Evolutionary conservation across 2,329 filamentous ascomycete genomes (phyloP), one percentile per base, ranked within the genome.

Genomic region (Bipolaris bicolor): DNA sequence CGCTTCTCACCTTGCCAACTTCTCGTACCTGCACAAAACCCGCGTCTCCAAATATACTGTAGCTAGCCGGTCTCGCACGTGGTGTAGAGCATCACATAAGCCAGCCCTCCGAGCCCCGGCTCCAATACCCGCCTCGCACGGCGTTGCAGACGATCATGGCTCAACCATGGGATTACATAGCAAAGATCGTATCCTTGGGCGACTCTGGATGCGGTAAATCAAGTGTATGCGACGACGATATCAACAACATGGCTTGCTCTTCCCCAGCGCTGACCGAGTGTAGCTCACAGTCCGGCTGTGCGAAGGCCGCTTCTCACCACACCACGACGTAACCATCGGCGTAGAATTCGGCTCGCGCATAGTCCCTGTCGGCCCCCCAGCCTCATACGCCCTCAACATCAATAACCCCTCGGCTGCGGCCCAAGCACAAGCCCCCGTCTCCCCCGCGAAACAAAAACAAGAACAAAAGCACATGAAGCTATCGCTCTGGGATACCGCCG

Each of bases 161-260:
- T 63, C 85, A 88, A 72, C 89, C 92, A 78, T 98, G 94, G 94
- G 92, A 98, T 82, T 98, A 96, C 82, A 99, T 98, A 76, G 93
- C 94, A 78, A 99, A 99, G 80, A 91, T 99, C 70, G 94, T 98
- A 74, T 96, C 92, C 81, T 92, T 99, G 72, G 95, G 95, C 77
- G 95, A 98, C 81, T 95, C 90, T 44, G 95, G 93, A 75, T 96
- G 92, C 75, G 95, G 95, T 73, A 99, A 99, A 83, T 96, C 92
- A 55, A 87, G 84, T 76, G 84, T 86, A 78, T 48, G 53, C 45
- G 29, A 34, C 47, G 26, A 10, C 26, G 3, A 29, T 7, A 29
- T 7, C 26, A 4, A 9, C 26, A 29, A 6, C 2, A 36, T 41
- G 40, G 24, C 41, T 29, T 20, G 10, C 15, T 13, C 7, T 13